Evolutionary conservation across 306 rosid genomes (phyloP).

Genomic region (Potentilla sterilis): DNA sequence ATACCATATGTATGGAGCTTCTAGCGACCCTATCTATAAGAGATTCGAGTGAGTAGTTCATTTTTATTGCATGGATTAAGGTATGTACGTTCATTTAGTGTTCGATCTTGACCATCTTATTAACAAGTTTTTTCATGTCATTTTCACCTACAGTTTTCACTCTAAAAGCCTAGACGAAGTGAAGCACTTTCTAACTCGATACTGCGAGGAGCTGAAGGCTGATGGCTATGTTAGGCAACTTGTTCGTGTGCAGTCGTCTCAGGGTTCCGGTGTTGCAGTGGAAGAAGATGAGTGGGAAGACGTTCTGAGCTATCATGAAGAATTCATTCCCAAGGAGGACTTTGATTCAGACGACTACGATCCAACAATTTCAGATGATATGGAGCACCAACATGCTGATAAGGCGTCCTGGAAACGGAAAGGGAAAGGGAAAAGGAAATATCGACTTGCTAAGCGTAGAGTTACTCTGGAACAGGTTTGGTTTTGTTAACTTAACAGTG

Average conservation of each 20-base stretch:
- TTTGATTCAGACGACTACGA: neutral
- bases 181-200: slow-evolving; percentile 39
- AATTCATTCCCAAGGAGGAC: neutral
- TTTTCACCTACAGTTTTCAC: slow-evolving; percentile 36
- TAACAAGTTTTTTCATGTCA: neutral
- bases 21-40: neutral
- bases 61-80: neutral
- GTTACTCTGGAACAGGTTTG: slow-evolving; percentile 43
- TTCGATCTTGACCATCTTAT: neutral
- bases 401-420: neutral
- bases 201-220: slow-evolving; percentile 34
- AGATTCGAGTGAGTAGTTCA: slow-evolving; percentile 38
- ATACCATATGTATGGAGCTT: neutral
- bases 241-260: neutral
- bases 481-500: neutral
- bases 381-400: slow-evolving; percentile 5
- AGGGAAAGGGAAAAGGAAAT: neutral
- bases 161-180: slow-evolving; percentile 38
- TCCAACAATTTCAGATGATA: neutral
- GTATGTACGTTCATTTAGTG: neutral
- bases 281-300: slow-evolving; percentile 38
- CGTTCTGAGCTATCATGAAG: neutral
- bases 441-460: neutral
- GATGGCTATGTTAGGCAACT: slow-evolving; percentile 31
- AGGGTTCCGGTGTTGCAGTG: neutral